Evolutionary conservation across 768 basidiomycete genomes (phyloP).

Genomic region (Rickenella mellea): DNA sequence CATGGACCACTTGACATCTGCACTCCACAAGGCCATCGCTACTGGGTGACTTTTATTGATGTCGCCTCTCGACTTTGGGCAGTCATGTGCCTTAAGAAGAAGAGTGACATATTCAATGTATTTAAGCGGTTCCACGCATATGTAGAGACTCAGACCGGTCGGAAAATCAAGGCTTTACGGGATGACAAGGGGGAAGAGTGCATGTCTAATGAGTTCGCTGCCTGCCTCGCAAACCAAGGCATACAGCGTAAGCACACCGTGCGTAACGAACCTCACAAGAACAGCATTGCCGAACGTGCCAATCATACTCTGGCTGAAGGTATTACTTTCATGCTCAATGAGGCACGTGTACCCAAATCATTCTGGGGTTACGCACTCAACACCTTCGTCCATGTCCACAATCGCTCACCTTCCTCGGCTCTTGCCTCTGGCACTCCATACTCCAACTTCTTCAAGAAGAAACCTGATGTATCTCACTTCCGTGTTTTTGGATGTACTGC

Average conservation of each 20-base stretch:
- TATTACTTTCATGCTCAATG: constrained; percentile 21
- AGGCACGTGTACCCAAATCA: constrained; percentile 6
- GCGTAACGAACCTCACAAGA: constrained; percentile 25
- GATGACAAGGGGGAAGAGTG: constrained; percentile 29
- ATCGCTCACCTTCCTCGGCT: constrained; percentile 6
- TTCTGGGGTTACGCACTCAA: constrained; percentile 9
- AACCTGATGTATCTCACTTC: constrained; percentile 10
- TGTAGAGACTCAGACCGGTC: constrained; percentile 21
- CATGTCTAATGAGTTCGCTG: constrained; percentile 10
- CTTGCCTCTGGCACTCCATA: constrained; percentile 7
- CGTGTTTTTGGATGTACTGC: constrained; percentile 12
- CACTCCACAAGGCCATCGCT: too few relatives aligned
- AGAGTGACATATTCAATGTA: constrained; percentile 16
- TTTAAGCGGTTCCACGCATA: constrained; percentile 24
- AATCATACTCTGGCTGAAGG: constrained; percentile 27
- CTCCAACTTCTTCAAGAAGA: constrained; percentile 6
- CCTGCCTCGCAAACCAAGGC: constrained; percentile 5
- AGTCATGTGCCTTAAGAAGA: constrained; percentile 14
- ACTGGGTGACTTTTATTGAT: constrained; percentile 24
- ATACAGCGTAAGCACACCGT: constrained; percentile 11
- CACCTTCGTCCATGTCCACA: constrained; percentile 7
- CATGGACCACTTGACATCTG: constrained; percentile 23
- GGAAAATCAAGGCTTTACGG: constrained; percentile 15
- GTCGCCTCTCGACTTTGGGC: constrained; percentile 9
- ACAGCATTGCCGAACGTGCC: constrained; percentile 30